A percentile compares a stretch with the other conserved stretches of the same genome.
phyloP scores from a whole-genome alignment of 140 eudicot genomes.

The Stevia rebaudiana region DNA sequence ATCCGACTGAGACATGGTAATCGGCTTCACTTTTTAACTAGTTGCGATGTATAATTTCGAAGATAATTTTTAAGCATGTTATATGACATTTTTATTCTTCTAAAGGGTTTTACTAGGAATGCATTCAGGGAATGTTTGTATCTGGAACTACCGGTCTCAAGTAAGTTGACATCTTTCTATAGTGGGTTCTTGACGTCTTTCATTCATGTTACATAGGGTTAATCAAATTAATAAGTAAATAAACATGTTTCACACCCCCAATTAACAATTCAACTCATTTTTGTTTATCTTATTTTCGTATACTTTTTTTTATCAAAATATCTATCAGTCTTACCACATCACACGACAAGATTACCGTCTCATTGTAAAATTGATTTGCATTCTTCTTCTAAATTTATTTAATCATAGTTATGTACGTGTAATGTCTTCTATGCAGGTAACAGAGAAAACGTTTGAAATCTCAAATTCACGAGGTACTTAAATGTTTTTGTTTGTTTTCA shows the following conservation, averaged over 20 bases:
- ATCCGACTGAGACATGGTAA: slow-evolving; percentile 67
- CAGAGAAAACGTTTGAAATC: slow-evolving; percentile 19
- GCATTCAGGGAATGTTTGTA: slow-evolving; percentile 49
- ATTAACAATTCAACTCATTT: too few species aligned
- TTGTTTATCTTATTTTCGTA: too few species aligned
- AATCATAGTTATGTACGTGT: neutral
- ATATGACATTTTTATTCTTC: neutral
- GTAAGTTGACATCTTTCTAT: slow-evolving; percentile 16
- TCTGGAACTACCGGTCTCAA: slow-evolving; percentile 43
- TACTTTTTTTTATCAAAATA: neutral
- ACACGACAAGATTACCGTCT: neutral
- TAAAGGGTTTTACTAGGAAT: slow-evolving; percentile 49
- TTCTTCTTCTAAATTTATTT: neutral
- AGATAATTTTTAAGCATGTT: neutral
- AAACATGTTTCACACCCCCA: neutral
- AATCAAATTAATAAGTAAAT: neutral
- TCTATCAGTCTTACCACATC: neutral
- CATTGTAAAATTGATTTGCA: too few species aligned
- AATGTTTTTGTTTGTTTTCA: neutral
- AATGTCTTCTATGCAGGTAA: slow-evolving; percentile 6
- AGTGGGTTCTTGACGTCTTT: neutral
- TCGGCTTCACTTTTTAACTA: neutral
- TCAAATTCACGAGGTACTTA: slow-evolving; percentile 20
- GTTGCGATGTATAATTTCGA: neutral
- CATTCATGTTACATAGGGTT: neutral